These are phyloP conservation scores for Ephemerocybe angulata DNA, from an alignment of 768 basidiomycete species.

Conservation along the genomic window DNA sequence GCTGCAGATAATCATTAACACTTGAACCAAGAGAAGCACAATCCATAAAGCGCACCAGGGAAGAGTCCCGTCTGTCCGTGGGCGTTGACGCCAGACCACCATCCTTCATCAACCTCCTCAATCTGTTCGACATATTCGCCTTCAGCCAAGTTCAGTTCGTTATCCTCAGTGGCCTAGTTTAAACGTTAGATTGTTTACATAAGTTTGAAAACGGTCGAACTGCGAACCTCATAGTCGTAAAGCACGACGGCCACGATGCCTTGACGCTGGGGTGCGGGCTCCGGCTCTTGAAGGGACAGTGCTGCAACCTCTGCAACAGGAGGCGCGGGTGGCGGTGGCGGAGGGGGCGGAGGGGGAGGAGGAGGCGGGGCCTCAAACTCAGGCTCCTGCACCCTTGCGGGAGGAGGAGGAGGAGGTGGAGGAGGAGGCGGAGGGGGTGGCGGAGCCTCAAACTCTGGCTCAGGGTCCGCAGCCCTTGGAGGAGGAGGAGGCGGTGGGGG, in stretches of 20 bases:
- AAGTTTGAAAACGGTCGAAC: constrained; percentile 1
- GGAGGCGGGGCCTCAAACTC: constrained; percentile 33
- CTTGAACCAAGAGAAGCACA: constrained; percentile 1
- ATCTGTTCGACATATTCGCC: constrained; percentile 81
- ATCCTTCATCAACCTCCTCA: constrained; percentile 83
- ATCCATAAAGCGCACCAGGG: constrained; percentile 58
- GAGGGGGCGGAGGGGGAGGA: constrained; percentile 44
- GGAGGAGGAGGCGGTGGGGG: constrained; percentile 33
- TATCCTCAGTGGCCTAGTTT: constrained; percentile 73
- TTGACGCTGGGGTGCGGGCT: constrained; percentile 29
- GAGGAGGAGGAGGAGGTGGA: constrained; percentile 38
- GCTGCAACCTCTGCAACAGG: constrained; percentile 38
- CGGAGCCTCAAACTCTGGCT: constrained; percentile 16
- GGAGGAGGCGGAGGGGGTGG: constrained; percentile 30
- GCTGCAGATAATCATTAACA: constrained; percentile 36
- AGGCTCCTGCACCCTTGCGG: constrained; percentile 16
- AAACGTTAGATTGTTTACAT: neutral
- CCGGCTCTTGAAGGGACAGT: constrained; percentile 30
- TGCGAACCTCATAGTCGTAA: constrained; percentile 78
- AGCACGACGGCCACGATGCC: constrained; percentile 72
- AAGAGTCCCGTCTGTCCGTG: constrained; percentile 79
- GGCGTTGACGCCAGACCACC: constrained; percentile 82
- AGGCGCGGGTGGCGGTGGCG: constrained; percentile 51
- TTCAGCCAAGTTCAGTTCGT: constrained; percentile 77
- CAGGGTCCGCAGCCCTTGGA: constrained; percentile 29